Percentiles rank a stretch among this genome's conserved stretches.
These are phyloP conservation scores for Lippia alba DNA, from an alignment of 305 asterid genomes.

Conservation along the genomic window DNA sequence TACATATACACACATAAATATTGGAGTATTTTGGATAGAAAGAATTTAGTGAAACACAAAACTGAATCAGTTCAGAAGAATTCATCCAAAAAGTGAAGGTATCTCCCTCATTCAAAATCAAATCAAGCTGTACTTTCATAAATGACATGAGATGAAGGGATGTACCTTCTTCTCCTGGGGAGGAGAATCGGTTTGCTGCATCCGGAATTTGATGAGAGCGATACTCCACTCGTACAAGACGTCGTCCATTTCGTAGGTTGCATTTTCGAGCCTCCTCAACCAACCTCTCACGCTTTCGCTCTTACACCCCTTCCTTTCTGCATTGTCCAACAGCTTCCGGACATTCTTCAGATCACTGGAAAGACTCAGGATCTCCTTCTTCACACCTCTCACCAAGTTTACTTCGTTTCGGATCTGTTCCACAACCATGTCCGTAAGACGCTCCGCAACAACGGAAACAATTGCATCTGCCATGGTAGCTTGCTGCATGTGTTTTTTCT, in stretches of 20 bases:
- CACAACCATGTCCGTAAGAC: not conserved
- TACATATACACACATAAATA: too few relatives aligned
- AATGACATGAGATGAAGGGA: too few relatives aligned
- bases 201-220: slow-evolving; percentile 11
- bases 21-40: too few relatives aligned
- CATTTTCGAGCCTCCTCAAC: not conserved
- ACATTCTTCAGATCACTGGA: not conserved
- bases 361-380: not conserved
- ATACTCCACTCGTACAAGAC: not conserved
- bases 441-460: not conserved
- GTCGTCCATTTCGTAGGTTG: too few relatives aligned
- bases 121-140: too few relatives aligned
- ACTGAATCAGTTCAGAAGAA: too few relatives aligned
- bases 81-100: too few relatives aligned
- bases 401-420: not conserved
- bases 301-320: slow-evolving; percentile 14
- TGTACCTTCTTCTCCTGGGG: too few relatives aligned
- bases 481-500: too few relatives aligned
- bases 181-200: too few relatives aligned
- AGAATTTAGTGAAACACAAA: too few relatives aligned
- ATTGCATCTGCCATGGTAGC: slow-evolving; percentile 29
- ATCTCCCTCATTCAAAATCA: too few relatives aligned
- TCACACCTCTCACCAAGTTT: slow-evolving; percentile 11
- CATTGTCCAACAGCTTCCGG: slow-evolving; percentile 10
- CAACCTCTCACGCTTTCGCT: not conserved